phyloP scores from a whole-genome alignment of 2,329 filamentous ascomycete species.

The Corinectria fuckeliana region DNA sequence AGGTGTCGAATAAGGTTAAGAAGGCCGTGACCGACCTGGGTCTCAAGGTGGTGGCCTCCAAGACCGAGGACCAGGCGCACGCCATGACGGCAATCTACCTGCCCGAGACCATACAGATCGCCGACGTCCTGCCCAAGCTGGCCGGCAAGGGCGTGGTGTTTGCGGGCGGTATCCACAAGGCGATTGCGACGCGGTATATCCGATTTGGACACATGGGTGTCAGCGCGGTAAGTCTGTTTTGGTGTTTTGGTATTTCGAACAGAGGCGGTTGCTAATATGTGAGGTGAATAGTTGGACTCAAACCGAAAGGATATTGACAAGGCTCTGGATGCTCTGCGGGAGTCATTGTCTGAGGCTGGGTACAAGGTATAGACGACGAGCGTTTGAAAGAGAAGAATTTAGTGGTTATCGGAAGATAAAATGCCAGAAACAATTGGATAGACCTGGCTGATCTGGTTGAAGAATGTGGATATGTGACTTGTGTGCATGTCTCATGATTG shows the following conservation, averaged over 20 bases:
- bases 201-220: conserved; percentile 98
- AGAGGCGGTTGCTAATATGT: conserved; percentile 27
- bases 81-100: conserved; percentile 98
- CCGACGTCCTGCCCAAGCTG: conserved; percentile 85
- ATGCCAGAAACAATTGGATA: conserved; percentile 4
- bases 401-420: conserved; percentile 14
- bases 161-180: conserved; percentile 94
- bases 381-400: conserved; percentile 15
- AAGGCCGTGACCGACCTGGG: conserved; percentile 80
- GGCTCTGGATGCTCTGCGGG: conserved; percentile 79
- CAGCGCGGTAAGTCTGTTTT: conserved; percentile 68
- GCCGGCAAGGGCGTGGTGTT: conserved; percentile 90
- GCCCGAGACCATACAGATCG: conserved; percentile 79
- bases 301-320: conserved; percentile 82
- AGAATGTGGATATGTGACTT: background rate
- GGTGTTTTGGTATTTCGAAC: background rate
- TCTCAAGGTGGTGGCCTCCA: conserved; percentile 82
- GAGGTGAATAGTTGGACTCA: conserved; percentile 67
- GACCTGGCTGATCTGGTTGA: background rate
- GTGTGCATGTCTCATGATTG: background rate
- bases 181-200: conserved; percentile 92
- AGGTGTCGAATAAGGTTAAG: conserved; percentile 86
- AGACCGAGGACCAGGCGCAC: conserved; percentile 91
- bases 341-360: conserved; percentile 76
- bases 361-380: conserved; percentile 50